Evolutionary conservation across 176 grass and related monocot species (phyloP), one percentile per base, ranked within the genome.

Genomic region (Ensete ventricosum): DNA sequence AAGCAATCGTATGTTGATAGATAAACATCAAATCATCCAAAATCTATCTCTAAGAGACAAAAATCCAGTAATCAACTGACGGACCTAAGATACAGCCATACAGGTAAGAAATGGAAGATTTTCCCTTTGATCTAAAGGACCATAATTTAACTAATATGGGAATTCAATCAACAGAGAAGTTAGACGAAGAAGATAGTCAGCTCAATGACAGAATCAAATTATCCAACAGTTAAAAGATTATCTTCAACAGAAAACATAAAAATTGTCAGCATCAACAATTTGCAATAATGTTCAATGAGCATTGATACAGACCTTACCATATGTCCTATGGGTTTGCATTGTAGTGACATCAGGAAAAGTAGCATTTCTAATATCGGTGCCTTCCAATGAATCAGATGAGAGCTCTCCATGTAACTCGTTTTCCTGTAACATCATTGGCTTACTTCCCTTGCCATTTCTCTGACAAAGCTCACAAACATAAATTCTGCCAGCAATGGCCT

Each of bases 271-370:
- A 23, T 6, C 11, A 23, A 77, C n/a, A 53, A 13, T n/a, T 64
- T 50, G 17, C 11, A 77, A 62, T 9, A 24, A 52, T 23, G 48
- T 43, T 34, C 64, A 14, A 12, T 77, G 14, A 19, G 68, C 58
- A 85, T 54, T 88, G 83, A 90, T 87, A 97, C 90, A 82, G 88
- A 97, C 90, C 90, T 97, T 97, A 97, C 93, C 93, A 68, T 88
- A 78, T 75, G 53, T 87, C 81, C 74, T 75, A 16, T 76, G 69
- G 79, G 71, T 43, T 57, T 81, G 62, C 19, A 48, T 73, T 27
- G 64, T 27, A 25, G 25, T 68, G 64, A 82, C 76, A 63, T 84
- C 54, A 48, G 54, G 83, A 64, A 63, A 70, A 9, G 34, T 55
- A 67, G 52, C 6, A 50, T 76, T 89, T 22, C 25, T 77, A n/a